A percentile compares a stretch with the other conserved stretches of the same genome.
These are phyloP conservation scores for Aspergillus fumigatus DNA, from an alignment of 2,329 filamentous ascomycete genomes.

Conservation along the genomic window DNA sequence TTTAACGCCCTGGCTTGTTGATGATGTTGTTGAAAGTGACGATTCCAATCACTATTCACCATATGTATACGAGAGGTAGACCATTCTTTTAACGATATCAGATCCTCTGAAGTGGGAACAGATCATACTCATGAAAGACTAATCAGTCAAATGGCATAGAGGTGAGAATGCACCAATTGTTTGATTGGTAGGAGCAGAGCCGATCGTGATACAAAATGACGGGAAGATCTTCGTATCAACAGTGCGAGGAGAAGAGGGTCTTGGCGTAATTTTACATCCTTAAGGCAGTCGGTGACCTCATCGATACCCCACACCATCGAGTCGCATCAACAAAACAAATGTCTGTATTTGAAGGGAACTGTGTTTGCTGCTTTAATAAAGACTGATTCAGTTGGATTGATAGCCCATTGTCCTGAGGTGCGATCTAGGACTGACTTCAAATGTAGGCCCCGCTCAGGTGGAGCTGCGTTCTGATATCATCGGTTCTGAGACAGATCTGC, in stretches of 20 bases:
- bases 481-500: neutral
- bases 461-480: neutral
- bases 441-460: neutral
- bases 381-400: neutral
- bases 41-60: neutral
- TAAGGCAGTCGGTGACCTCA: neutral
- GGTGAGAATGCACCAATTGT: neutral
- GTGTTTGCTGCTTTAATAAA: neutral
- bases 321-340: neutral
- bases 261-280: conserved; percentile 4
- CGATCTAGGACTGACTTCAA: neutral
- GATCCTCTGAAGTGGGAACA: neutral
- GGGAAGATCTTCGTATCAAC: neutral
- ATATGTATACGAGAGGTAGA: neutral
- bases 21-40: neutral
- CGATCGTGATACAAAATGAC: neutral
- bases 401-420: neutral
- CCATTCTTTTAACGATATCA: neutral
- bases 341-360: neutral
- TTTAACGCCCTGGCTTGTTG: neutral
- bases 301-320: neutral
- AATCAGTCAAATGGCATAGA: neutral
- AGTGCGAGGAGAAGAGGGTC: neutral
- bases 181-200: neutral
- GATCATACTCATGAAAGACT: neutral